Percentiles rank a stretch among this genome's conserved stretches.
Evolutionary conservation across 306 rosid genomes (phyloP).

Genomic region (Canavalia ensiformis): DNA sequence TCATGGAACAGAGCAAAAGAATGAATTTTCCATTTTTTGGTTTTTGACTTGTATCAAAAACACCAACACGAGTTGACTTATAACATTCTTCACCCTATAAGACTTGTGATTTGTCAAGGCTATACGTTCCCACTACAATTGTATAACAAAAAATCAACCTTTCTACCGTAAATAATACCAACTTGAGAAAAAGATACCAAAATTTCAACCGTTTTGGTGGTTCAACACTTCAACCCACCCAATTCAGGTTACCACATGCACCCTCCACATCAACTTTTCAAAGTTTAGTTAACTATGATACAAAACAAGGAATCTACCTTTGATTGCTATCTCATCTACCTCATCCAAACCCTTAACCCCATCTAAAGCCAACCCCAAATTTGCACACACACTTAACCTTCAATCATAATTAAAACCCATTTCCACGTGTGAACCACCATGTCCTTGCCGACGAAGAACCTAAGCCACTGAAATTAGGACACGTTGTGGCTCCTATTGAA

Average conservation of each 20-base stretch:
- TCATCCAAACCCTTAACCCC: constrained; percentile 39
- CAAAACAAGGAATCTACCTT: constrained; percentile 56
- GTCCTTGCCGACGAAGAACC: constrained; percentile 41
- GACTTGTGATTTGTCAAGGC: constrained; percentile 57
- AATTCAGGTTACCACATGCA: constrained; percentile 5
- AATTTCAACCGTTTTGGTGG: constrained; percentile 68
- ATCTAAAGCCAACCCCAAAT: constrained; percentile 33
- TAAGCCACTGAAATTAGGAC: constrained; percentile 56
- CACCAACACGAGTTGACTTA: constrained; percentile 35
- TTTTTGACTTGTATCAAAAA: constrained; percentile 16
- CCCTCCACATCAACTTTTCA: background rate
- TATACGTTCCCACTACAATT: constrained; percentile 42
- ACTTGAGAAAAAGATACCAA: constrained; percentile 9
- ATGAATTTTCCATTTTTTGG: background rate
- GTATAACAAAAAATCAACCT: background rate
- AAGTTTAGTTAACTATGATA: constrained; percentile 31
- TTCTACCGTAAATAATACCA: too few species aligned
- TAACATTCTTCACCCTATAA: constrained; percentile 29
- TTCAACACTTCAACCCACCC: constrained; percentile 67
- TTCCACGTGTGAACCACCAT: constrained; percentile 52
- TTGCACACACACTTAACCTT: constrained; percentile 8
- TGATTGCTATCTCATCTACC: constrained; percentile 52
- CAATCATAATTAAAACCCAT: constrained; percentile 34
- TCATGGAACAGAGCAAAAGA: background rate
- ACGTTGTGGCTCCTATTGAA: constrained; percentile 57